Evolutionary conservation across 75 land plant species (phyloP).

Genomic region (Selaginella moellendorffii): DNA sequence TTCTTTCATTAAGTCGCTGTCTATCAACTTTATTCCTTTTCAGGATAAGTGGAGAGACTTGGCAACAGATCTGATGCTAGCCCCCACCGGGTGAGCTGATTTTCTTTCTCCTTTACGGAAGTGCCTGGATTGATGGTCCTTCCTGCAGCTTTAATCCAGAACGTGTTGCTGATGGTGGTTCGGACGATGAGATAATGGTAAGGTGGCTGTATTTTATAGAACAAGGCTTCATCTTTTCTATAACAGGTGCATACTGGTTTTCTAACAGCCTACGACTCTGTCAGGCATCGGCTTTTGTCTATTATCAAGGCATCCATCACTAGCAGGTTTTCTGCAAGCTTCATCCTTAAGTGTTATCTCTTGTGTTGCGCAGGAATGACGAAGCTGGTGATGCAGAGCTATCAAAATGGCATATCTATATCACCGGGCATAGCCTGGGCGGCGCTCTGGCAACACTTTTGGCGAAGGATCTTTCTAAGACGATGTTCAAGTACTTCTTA

Average conservation of each 20-base stretch:
- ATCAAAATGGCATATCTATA: slow-evolving; percentile 7
- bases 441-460: slow-evolving; percentile 8
- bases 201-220: not conserved
- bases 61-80: slow-evolving; percentile 72
- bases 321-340: not conserved
- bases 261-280: slow-evolving; percentile 88
- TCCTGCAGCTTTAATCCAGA: slow-evolving; percentile 92
- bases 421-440: slow-evolving; percentile 5
- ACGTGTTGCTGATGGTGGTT: slow-evolving; percentile 58
- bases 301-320: slow-evolving; percentile 45
- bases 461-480: not conserved
- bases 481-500: slow-evolving; percentile 1
- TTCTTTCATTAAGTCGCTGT: not conserved
- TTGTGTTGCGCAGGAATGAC: slow-evolving; percentile 13
- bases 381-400: slow-evolving; percentile 7
- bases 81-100: slow-evolving; percentile 57
- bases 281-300: slow-evolving; percentile 44
- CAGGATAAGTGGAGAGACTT: slow-evolving; percentile 92
- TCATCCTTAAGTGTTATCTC: not conserved
- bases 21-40: not conserved
- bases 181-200: slow-evolving; percentile 77
- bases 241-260: slow-evolving; percentile 90
- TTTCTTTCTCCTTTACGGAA: not conserved
- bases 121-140: no score
- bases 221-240: not conserved